Conservation (phyloP, 2,329 filamentous ascomycete species). For the Xylariaceae sp. region DNA sequence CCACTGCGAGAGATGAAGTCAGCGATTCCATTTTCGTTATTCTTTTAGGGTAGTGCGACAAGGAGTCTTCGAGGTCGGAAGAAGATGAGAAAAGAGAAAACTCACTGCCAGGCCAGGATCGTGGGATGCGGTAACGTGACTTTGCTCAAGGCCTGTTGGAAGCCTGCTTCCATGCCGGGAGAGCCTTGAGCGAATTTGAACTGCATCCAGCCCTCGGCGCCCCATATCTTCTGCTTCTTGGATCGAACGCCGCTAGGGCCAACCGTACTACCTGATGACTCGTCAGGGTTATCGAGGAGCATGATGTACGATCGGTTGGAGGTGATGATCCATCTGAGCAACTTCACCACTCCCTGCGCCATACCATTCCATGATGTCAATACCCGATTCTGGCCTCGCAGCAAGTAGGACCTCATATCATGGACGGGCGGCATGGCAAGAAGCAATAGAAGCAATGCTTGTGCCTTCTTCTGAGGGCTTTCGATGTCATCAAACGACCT, state of each 20-base stretch:
- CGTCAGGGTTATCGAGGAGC: constrained; percentile 52
- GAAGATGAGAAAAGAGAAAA: not conserved
- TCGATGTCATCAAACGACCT: constrained; percentile 53
- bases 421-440: constrained; percentile 56
- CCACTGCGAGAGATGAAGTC: constrained; percentile 39
- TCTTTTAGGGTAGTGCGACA: not conserved
- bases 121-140: constrained; percentile 44
- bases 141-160: constrained; percentile 56
- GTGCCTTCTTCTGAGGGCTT: constrained; percentile 39
- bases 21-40: not conserved
- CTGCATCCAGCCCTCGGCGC: constrained; percentile 65
- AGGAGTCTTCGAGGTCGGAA: not conserved
- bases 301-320: constrained; percentile 85
- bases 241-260: constrained; percentile 9
- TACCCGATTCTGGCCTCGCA: constrained; percentile 33
- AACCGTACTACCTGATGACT: constrained; percentile 7
- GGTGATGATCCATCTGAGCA: constrained; percentile 83
- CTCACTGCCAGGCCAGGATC: constrained; percentile 72
- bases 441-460: constrained; percentile 48
- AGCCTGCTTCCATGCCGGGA: constrained; percentile 77
- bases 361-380: constrained; percentile 50
- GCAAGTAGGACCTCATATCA: constrained; percentile 49
- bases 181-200: constrained; percentile 86
- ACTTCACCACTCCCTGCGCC: constrained; percentile 57
- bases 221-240: constrained; percentile 50